These are phyloP conservation scores for Paecilomyces sp. DNA, from an alignment of 2,329 filamentous ascomycete genomes.

Conservation along the genomic window DNA sequence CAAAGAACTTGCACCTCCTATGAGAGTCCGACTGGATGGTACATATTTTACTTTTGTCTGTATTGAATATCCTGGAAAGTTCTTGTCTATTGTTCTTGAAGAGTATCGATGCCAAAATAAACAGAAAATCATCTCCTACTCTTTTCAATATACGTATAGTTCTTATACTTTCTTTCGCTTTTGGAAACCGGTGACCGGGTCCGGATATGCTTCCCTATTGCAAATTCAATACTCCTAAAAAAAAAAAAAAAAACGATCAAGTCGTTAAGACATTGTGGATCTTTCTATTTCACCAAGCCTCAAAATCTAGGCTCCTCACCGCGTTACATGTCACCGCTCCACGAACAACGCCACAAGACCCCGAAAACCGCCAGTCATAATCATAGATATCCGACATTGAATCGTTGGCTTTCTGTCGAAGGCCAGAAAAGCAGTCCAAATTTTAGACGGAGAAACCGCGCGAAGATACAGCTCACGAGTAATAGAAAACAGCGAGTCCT, in stretches of 20 bases:
- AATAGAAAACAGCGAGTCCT: background rate
- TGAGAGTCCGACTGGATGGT: background rate
- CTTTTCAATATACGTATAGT: background rate
- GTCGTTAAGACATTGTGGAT: background rate
- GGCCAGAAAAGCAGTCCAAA: background rate
- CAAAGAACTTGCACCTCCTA: too few species aligned
- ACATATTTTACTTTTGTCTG: too few species aligned
- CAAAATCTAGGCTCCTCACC: background rate
- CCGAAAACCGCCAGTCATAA: background rate
- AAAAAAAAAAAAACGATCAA: background rate
- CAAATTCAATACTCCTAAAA: background rate
- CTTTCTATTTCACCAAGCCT: background rate
- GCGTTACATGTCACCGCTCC: background rate
- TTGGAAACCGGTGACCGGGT: background rate
- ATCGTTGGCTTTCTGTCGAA: background rate
- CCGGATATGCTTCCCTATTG: background rate
- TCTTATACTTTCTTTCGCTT: background rate
- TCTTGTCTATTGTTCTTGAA: background rate
- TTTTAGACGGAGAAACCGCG: background rate
- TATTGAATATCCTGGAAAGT: background rate
- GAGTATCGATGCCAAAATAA: background rate
- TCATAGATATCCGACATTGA: background rate
- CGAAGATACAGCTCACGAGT: background rate
- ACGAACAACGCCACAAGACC: background rate
- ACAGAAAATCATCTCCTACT: background rate